Base-by-base conservation (phyloP, 257 asterid species). In the Capsicum rhomboideum region DNA sequence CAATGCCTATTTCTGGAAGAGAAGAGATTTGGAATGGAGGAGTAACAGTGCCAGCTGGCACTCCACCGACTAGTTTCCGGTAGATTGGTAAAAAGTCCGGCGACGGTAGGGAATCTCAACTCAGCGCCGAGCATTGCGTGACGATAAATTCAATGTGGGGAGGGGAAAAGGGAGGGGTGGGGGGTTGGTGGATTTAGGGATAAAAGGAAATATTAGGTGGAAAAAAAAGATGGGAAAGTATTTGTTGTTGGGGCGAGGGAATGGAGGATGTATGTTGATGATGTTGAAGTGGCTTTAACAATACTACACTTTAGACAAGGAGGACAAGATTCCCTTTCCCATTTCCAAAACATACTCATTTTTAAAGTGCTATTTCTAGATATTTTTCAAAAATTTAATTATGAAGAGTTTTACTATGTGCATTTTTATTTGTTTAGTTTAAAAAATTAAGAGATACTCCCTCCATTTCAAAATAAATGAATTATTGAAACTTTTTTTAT, bases 101-200 rank as follows among this genome's bases (percentile, higher is more conserved):
- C 74, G 49, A 87, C 44, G 83, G 84, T 17, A 16, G 66, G 83
- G 84, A 53, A 23, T 68, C 50, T 49, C n/a, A 86, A 52, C 21
- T 83, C 88, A 67, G 85, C 83, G 52, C 86, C 86, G 28, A 87
- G 23, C 92, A 87, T 89, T 50, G 18, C 6, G 13, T 42, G 40
- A 23, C 37, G 28, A 58, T 58, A 46, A 46, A 21, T 74, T 74
- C 42, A 74, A 74, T 46, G 58, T 74, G 40, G 59, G 59, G 1
- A 26, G 68, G 0, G 2, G 12, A 29, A 3, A 16, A 10, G 66
- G 28, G 37, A 56, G 56, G 56, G n/a, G n/a, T n/a, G n/a, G n/a
- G n/a, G n/a, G n/a, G n/a, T n/a, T n/a, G n/a, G n/a, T n/a, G n/a
- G 37, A 10, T 21, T 74, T 21, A 12, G 7, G 54, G 79, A 74